A percentile compares a stretch with the other conserved stretches of the same genome.
phyloP scores from a whole-genome alignment of 768 basidiomycete species.

The Pilatotrama ljubarskyi region DNA sequence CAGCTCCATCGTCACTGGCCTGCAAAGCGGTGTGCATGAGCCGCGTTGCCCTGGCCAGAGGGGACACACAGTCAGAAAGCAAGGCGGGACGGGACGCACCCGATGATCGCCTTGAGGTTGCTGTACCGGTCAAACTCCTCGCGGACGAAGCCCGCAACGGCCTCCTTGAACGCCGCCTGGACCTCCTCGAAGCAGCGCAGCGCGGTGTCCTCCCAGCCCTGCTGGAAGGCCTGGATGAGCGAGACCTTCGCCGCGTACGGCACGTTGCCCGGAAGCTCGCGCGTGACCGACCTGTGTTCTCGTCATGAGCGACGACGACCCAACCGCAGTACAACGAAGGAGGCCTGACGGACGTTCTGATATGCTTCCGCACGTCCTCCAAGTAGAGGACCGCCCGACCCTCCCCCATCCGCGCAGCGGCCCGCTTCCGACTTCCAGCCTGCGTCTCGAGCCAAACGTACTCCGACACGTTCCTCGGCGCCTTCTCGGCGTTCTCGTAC shows the following conservation, averaged over 20 bases:
- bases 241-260: conserved; percentile 43
- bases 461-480: not conserved
- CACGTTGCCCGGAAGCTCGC: conserved; percentile 65
- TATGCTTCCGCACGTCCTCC: conserved; percentile 1
- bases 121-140: conserved; percentile 25
- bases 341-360: too few species aligned
- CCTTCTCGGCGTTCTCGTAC: conserved; percentile 24
- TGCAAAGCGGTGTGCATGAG: too few species aligned
- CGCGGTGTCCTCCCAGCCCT: conserved; percentile 23
- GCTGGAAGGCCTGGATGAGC: conserved; percentile 22
- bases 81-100: conserved; percentile 21
- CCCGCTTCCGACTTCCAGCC: conserved; percentile 12
- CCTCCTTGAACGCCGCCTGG: conserved; percentile 11
- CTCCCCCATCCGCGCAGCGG: not conserved
- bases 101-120: conserved; percentile 20
- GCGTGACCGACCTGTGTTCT: conserved; percentile 36
- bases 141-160: conserved; percentile 19
- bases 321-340: too few species aligned
- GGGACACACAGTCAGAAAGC: too few species aligned
- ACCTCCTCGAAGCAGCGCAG: conserved; percentile 23
- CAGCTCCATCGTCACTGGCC: conserved; percentile 18
- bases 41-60: too few species aligned
- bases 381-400: conserved; percentile 30
- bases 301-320: not conserved
- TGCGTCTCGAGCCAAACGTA: not conserved